Evolutionary conservation across 2,329 filamentous ascomycete genomes (phyloP).

Genomic region (Calycina herbarum): DNA sequence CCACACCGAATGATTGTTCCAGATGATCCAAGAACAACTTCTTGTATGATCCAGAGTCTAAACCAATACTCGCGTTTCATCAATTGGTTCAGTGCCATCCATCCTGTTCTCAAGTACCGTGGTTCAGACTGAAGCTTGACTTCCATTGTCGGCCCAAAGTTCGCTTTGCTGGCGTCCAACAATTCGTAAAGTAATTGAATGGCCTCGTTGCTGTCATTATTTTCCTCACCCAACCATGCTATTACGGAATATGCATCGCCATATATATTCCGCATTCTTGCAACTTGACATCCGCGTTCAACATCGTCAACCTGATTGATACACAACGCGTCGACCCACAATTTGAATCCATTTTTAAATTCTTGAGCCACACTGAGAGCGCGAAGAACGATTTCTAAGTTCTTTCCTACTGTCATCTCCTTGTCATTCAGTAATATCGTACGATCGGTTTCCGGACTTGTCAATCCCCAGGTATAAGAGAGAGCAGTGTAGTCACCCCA

Average conservation of each 20-base stretch:
- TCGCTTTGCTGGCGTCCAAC: neutral
- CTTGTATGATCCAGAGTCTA: constrained; percentile 28
- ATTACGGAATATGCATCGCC: constrained; percentile 14
- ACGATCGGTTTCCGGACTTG: neutral
- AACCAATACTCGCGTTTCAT: constrained; percentile 23
- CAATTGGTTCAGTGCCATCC: constrained; percentile 16
- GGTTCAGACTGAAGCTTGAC: constrained; percentile 9
- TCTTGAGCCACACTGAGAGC: neutral
- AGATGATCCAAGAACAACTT: constrained; percentile 22
- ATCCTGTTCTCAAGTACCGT: constrained; percentile 14
- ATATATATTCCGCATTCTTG: constrained; percentile 21
- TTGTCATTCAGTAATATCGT: neutral
- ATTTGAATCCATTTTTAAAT: neutral
- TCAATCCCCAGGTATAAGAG: neutral
- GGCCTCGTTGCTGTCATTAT: constrained; percentile 11
- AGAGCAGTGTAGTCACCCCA: constrained; percentile 5
- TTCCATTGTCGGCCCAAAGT: neutral
- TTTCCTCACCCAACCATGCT: constrained; percentile 19
- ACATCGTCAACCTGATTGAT: constrained; percentile 20
- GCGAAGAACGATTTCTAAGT: neutral
- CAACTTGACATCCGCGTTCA: constrained; percentile 18
- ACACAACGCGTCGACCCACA: constrained; percentile 25
- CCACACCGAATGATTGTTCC: constrained; percentile 14
- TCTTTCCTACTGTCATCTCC: neutral
- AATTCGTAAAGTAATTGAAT: constrained; percentile 19